Percentiles rank a stretch among this genome's conserved stretches.
Conservation (phyloP, 768 basidiomycete species). For the Russula compacta region DNA sequence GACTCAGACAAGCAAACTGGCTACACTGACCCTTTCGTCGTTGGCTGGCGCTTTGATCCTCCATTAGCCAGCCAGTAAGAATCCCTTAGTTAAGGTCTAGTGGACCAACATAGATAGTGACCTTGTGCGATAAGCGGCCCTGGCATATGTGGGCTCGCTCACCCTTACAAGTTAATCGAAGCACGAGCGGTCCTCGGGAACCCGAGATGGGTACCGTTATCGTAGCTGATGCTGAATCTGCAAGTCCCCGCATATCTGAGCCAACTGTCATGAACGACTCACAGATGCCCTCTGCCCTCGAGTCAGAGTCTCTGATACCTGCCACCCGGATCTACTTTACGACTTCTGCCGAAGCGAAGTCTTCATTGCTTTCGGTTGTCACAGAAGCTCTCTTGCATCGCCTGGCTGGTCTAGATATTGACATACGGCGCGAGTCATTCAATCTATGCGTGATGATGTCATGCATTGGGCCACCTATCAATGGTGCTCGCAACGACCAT, state of each 20-base stretch:
- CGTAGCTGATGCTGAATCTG: neutral
- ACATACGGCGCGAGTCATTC: constrained; percentile 2
- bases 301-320: neutral
- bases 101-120: neutral
- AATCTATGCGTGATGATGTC: neutral
- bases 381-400: neutral
- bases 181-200: neutral
- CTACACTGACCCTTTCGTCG: constrained; percentile 2
- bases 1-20: neutral
- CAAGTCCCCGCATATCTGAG: neutral
- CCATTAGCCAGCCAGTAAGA: constrained; percentile 18
- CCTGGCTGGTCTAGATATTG: neutral
- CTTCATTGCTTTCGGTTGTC: neutral
- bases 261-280: neutral
- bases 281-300: neutral
- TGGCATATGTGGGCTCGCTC: constrained; percentile 14
- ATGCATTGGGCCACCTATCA: neutral
- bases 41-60: constrained; percentile 17
- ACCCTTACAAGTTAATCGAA: constrained; percentile 8
- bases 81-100: neutral
- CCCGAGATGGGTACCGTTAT: neutral
- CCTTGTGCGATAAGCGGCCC: constrained; percentile 4
- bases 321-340: neutral
- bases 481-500: neutral
- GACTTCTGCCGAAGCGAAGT: neutral